Base-by-base conservation (phyloP, 1,139 yeast genomes). In the Meyerozyma elateridarum region DNA sequence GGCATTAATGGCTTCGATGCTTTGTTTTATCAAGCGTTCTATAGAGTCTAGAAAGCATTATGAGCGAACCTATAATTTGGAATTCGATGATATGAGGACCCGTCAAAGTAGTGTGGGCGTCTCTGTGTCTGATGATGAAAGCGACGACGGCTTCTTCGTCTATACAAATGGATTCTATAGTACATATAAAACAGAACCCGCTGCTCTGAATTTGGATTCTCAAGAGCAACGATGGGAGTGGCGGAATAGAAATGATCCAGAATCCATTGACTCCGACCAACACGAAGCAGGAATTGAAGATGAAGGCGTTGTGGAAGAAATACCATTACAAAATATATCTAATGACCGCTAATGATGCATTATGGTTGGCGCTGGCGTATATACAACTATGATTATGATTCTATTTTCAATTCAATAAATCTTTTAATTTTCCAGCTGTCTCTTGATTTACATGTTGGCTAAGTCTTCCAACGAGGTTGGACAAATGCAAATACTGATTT, bases 71-170 rank as follows among this genome's bases (percentile, higher is more conserved):
- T 43, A 49, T 13, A 49, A 43, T 13, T 51, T 56, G 32, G 56
- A 47, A 8, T 56, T 57, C 36, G 69, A 63, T 36, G 71, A 64
- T 29, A 63, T 67, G 70, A 47, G 68, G 36, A 45, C 50, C 34
- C 46, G 57, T 29, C 42, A 52, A 16, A 48, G 46, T 21, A 39
- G 48, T 4, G 45, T 41, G 19, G 46, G 45, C 20, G 35, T 44
- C 25, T 29, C 52, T 13, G 46, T 51, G 47, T 35, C 39, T 5
- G 48, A 51, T 30, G 71, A 64, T 32, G 61, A 51, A 6, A 65
- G 73, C 41, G 74, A 68, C 34, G 73, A 66, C 39, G 73, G 73
- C 7, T 65, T 68, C 34, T 62, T 55, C 39, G 69, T 66, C 7
- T 67, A 62, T 39, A 62, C 74, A 4, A 62, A 65, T 39, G 73